These are phyloP conservation scores for Podospora conica DNA, from an alignment of 495 filamentous ascomycete species.

Conservation along the genomic window DNA sequence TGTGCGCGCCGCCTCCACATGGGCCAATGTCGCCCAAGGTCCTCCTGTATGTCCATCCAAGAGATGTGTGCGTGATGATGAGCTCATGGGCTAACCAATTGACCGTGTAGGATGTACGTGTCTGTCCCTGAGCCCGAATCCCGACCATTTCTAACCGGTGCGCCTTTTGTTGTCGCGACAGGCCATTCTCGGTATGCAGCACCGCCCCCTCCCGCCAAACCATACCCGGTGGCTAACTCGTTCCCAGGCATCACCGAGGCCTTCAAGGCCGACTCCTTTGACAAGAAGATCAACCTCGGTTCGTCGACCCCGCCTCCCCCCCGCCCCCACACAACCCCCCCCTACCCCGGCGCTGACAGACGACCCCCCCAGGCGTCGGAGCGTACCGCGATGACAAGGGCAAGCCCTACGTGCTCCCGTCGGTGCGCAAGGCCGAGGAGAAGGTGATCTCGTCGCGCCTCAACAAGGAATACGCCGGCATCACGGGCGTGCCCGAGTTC, in stretches of 20 bases:
- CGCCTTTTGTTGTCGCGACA: conserved; percentile 28
- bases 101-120: conserved; percentile 52
- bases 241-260: conserved; percentile 86
- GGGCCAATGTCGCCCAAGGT: conserved; percentile 85
- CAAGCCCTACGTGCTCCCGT: conserved; percentile 95
- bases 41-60: conserved; percentile 66
- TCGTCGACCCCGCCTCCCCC: conserved; percentile 9
- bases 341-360: conserved; percentile 20
- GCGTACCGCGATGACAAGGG: conserved; percentile 91
- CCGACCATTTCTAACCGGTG: conserved; percentile 16
- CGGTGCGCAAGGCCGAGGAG: conserved; percentile 82
- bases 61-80: conserved; percentile 20
- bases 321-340: neutral
- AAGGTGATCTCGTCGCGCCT: conserved; percentile 67
- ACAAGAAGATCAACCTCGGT: conserved; percentile 96
- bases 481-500: conserved; percentile 91
- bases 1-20: conserved; percentile 69
- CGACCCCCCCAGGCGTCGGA: conserved; percentile 53
- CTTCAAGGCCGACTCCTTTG: conserved; percentile 90
- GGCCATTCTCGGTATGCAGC: conserved; percentile 67
- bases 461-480: conserved; percentile 98
- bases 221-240: conserved; percentile 9
- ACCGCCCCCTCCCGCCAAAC: neutral
- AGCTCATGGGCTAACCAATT: conserved; percentile 29
- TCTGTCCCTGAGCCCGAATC: conserved; percentile 11